These are phyloP conservation scores for Fagopyrum tataricum DNA, from an alignment of 148 eudicot species.

Conservation along the genomic window DNA sequence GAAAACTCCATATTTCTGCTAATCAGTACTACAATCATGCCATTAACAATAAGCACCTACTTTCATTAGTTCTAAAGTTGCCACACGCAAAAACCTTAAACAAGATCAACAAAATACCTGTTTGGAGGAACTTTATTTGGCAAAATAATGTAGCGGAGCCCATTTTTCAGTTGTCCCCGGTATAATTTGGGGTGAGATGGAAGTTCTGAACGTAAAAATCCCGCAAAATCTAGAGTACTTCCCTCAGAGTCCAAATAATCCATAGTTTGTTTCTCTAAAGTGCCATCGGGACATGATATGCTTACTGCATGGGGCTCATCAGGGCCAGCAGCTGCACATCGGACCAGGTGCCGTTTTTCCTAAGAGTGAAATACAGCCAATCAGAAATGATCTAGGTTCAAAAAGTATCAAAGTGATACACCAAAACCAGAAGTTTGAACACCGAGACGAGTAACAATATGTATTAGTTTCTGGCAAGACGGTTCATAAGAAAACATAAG, in stretches of 20 bases:
- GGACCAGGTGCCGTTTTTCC: constrained; percentile 44
- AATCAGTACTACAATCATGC: not conserved
- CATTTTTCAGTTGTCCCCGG: constrained; percentile 84
- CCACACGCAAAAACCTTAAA: not conserved
- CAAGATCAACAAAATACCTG: constrained; percentile 41
- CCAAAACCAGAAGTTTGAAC: not conserved
- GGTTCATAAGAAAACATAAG: not conserved
- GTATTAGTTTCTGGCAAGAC: not conserved
- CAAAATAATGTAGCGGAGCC: constrained; percentile 87
- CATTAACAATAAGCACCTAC: not conserved
- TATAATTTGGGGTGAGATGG: constrained; percentile 88
- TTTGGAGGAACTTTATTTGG: constrained; percentile 98
- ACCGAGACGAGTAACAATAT: not conserved
- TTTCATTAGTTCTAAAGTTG: not conserved
- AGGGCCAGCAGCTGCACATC: constrained; percentile 77
- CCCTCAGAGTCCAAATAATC: constrained; percentile 48
- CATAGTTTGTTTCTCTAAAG: constrained; percentile 51
- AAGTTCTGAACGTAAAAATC: constrained; percentile 54
- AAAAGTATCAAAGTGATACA: not conserved
- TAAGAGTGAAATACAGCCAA: constrained; percentile 18
- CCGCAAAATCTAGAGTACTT: constrained; percentile 45
- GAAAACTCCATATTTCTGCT: not conserved
- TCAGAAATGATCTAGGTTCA: constrained; percentile 10
- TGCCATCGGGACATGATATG: constrained; percentile 65
- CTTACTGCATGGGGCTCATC: constrained; percentile 99